Evolutionary conservation across 2,329 filamentous ascomycete genomes (phyloP).

Genomic region (Curvularia verruculosa): DNA sequence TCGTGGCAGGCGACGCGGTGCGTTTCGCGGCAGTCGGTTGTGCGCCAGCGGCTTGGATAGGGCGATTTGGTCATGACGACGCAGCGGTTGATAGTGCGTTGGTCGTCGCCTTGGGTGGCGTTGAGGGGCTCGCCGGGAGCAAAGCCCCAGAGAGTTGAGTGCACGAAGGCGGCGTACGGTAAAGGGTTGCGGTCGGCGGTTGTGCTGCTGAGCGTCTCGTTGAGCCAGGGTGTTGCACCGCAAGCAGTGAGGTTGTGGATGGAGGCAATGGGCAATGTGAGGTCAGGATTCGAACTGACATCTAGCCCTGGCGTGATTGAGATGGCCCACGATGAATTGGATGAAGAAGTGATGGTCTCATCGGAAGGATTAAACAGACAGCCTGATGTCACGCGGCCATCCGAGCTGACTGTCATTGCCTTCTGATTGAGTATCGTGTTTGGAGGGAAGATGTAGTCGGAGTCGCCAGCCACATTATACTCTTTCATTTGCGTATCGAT

Average conservation of each 20-base stretch:
- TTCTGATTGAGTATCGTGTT: slow-evolving; percentile 38
- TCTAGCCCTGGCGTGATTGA: slow-evolving; percentile 26
- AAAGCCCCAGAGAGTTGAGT: slow-evolving; percentile 66
- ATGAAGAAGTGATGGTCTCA: slow-evolving; percentile 51
- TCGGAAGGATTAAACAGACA: slow-evolving; percentile 60
- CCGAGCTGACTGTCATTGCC: slow-evolving; percentile 42
- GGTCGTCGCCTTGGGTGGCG: slow-evolving; percentile 40
- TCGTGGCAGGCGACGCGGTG: slow-evolving; percentile 64
- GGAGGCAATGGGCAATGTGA: slow-evolving; percentile 29
- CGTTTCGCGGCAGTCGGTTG: slow-evolving; percentile 60
- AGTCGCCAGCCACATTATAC: slow-evolving; percentile 63
- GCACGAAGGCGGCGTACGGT: slow-evolving; percentile 59
- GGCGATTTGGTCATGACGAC: slow-evolving; percentile 58
- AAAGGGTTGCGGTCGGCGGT: slow-evolving; percentile 57
- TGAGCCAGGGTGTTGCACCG: slow-evolving; percentile 66
- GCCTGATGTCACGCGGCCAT: slow-evolving; percentile 55
- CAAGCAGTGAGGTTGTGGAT: slow-evolving; percentile 58
- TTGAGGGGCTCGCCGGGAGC: slow-evolving; percentile 62
- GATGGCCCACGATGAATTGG: slow-evolving; percentile 56
- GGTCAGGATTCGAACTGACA: slow-evolving; percentile 31
- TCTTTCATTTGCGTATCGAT: slow-evolving; percentile 63
- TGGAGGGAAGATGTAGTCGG: slow-evolving; percentile 61
- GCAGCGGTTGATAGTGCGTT: slow-evolving; percentile 55
- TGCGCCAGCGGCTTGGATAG: slow-evolving; percentile 62
- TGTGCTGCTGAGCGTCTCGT: slow-evolving; percentile 58